A percentile compares a stretch with the other conserved stretches of the same genome.
These are phyloP conservation scores for Phytophthora pluvialis DNA, from an alignment of 352 stramenopile species.

Conservation along the genomic window DNA sequence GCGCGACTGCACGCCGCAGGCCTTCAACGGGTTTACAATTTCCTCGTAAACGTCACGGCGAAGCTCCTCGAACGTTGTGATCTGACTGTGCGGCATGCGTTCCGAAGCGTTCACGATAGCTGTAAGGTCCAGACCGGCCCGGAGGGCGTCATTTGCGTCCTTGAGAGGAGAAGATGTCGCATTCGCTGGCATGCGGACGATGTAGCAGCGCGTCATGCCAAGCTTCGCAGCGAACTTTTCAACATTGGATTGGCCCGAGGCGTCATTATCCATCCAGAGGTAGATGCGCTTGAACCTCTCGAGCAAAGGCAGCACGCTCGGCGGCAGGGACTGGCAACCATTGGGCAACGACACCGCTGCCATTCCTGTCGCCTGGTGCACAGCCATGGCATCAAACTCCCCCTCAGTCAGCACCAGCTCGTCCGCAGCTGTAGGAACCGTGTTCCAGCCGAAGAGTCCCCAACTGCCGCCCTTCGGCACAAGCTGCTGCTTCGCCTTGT, in stretches of 20 bases:
- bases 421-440: constrained; percentile 83
- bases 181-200: constrained; percentile 83
- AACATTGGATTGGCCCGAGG: constrained; percentile 93
- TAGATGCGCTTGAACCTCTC: constrained; percentile 98
- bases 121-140: constrained; percentile 88
- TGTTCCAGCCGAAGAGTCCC: constrained; percentile 99
- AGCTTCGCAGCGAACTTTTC: constrained; percentile 98
- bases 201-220: constrained; percentile 89
- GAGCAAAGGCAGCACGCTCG: constrained; percentile 95
- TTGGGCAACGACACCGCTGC: constrained; percentile 97
- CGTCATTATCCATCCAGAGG: constrained; percentile 99
- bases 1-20: constrained; percentile 92
- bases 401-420: constrained; percentile 98
- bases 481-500: constrained; percentile 89
- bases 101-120: constrained; percentile 84
- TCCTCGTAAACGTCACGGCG: constrained; percentile 94
- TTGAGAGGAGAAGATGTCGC: constrained; percentile 78
- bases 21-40: constrained; percentile 94
- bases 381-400: constrained; percentile 97
- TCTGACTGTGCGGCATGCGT: constrained; percentile 92
- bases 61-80: constrained; percentile 94
- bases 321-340: constrained; percentile 95
- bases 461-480: constrained; percentile 94
- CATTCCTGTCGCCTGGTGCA: constrained; percentile 95
- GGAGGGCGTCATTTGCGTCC: constrained; percentile 98